Base-by-base conservation (phyloP, 306 rosid genomes). In the Echinosophora koreensis region DNA sequence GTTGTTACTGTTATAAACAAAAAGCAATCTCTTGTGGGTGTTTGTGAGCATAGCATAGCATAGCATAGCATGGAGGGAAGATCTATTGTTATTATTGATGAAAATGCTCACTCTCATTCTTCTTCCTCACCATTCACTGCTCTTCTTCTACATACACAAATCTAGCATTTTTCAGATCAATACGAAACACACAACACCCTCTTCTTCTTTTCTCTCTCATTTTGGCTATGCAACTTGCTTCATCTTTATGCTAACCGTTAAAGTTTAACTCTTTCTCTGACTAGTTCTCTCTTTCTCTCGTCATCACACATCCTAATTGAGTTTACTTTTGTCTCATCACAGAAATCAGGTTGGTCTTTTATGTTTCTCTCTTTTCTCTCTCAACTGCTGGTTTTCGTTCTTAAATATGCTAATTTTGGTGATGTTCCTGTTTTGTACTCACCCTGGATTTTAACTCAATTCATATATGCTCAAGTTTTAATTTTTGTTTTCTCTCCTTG, bases 281-380 rank as follows among this genome's bases (percentile, higher is more conserved):
- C 37, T 83, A 66, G 61, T 16, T 41, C 15, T 30, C 55, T 57
- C 66, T 49, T 63, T 68, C 67, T 49, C 56, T 80, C 60, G 61
- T 60, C 56, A 70, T 30, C 32, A 30, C 32, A 61, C 62, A 32
- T 77, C 85, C 67, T 72, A 58, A 80, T 67, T 81, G 62, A 37
- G 14, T 47, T 47, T 47, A 13, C 60, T 60, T 63, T 55, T 77
- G 35, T 50, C 30, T 82, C 86, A 73, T 82, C 86, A 73, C 65
- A 73, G 41, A 80, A 64, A 67, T 58, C 91, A 89, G 97, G 97
- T 92, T 78, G 41, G 69, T 84, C 14, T 49, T 16, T 16, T 37
- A 30, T 49, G 61, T 85, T 44, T 61, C 49, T 78, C 79, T 64
- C 77, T 50, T 55, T 12, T 6, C 37, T 58, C 63, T 66, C 78